phyloP scores from a whole-genome alignment of 306 rosid species.

The Quercus ilex region DNA sequence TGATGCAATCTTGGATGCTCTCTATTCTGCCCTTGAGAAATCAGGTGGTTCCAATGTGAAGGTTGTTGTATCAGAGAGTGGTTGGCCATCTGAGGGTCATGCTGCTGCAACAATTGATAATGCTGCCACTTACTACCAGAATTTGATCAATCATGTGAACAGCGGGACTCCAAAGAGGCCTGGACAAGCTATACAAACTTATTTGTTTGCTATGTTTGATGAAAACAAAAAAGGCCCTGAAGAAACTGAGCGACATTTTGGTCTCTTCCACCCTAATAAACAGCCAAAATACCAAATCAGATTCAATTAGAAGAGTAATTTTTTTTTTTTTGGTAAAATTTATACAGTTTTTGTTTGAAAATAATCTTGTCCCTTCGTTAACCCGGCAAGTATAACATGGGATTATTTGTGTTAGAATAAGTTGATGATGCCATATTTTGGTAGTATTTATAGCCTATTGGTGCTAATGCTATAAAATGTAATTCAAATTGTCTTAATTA shows the following conservation, averaged over 20 bases:
- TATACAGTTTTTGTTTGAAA: neutral
- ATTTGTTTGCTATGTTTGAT: conserved; percentile 47
- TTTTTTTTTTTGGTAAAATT: neutral
- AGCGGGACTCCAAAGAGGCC: conserved; percentile 50
- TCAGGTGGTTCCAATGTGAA: conserved; percentile 25
- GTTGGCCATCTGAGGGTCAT: conserved; percentile 66
- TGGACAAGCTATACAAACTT: conserved; percentile 26
- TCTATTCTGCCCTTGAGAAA: conserved; percentile 55
- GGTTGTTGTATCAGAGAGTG: conserved; percentile 64
- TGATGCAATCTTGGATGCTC: conserved; percentile 45
- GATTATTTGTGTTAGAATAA: no score
- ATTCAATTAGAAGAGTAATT: conserved; percentile 7
- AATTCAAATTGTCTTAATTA: no score
- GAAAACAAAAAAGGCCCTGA: conserved; percentile 23
- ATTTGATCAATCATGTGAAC: conserved; percentile 43
- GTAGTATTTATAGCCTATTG: no score
- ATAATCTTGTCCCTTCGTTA: neutral
- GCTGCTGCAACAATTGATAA: conserved; percentile 23
- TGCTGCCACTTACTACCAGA: conserved; percentile 38
- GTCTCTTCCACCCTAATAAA: conserved; percentile 28
- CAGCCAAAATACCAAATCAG: conserved; percentile 36
- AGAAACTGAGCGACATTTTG: conserved; percentile 36
- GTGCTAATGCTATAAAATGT: no score
- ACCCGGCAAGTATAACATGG: no score
- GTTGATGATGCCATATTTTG: no score